Evolutionary conservation across 2,329 filamentous ascomycete genomes (phyloP), one percentile per base, ranked within the genome.

Genomic region (Microcyclospora pomicola): DNA sequence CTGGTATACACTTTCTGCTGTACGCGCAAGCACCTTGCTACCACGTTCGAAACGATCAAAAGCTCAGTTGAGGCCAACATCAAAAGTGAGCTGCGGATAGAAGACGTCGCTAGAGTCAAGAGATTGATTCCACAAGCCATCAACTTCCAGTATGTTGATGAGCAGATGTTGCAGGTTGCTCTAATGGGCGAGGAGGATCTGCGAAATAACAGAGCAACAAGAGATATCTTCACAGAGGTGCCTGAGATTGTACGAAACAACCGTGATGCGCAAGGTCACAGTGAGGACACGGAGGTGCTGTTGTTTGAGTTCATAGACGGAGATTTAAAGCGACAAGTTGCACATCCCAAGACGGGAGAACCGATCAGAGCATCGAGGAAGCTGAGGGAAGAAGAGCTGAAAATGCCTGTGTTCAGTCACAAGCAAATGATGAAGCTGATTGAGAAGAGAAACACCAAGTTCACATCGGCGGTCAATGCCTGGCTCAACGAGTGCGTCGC

Each of bases 1-100:
- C 64, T 96, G 2, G 85, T 96, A 1, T 94, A 85, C 51, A 96
- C 91, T 0, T 96, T 98, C 55, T 93, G 85, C 63, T 91, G 79
- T 55, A 88, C 88, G 1, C 77, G 91, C 33, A 95, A 93, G 56
- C 83, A 96, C 51, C 71, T 96, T 19, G 78, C 83, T 1, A 96
- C 91, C 0, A 95, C 88, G 0, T 85, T 95, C 48, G 82, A 91
- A 12, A 94, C 81, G 5, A 82, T 98, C 34, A 85, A 79, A 49
- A 73, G 76, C 7, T 75, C 88, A 0, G 88, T 96, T 1, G 85
- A 95, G 59, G 74, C 73, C 0, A 85, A 95, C 54, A 86, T 77
- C 42, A 79, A 81, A 50, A 71, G 74, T 15, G 66, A 76, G 13
- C 61, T 98, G 31, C 67, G 67, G 0, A 63, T 91, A 14, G 77